Conservation (phyloP, 2,329 filamentous ascomycete genomes). For the Rhinocladiella mackenziei region DNA sequence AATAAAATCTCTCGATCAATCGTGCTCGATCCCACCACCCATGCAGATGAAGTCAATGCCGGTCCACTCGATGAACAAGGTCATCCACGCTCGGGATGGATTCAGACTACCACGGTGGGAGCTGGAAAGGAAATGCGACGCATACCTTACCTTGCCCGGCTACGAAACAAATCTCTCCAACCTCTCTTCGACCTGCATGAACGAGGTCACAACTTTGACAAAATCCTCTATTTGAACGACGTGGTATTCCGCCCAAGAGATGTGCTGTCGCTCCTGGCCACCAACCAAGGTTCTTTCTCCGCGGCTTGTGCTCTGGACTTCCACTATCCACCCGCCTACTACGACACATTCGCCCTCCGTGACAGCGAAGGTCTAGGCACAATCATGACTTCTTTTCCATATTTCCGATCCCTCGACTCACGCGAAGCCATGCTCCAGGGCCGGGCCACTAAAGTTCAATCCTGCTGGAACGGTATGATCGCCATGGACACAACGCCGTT, state of each 20-base stretch:
- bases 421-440: constrained; percentile 52
- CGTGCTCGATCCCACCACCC: constrained; percentile 56
- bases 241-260: constrained; percentile 50
- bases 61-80: constrained; percentile 41
- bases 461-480: constrained; percentile 65
- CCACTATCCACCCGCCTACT: constrained; percentile 60
- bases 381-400: constrained; percentile 64
- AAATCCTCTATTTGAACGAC: constrained; percentile 56
- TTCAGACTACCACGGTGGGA: constrained; percentile 35
- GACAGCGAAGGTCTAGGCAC: constrained; percentile 62
- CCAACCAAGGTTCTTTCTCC: constrained; percentile 57
- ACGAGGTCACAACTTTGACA: constrained; percentile 53
- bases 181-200: constrained; percentile 51
- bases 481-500: constrained; percentile 52
- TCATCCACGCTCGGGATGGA: constrained; percentile 53
- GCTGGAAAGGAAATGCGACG: constrained; percentile 56
- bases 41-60: constrained; percentile 52
- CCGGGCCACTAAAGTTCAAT: constrained; percentile 55
- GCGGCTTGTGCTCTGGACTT: constrained; percentile 70
- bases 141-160: constrained; percentile 63
- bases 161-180: constrained; percentile 62
- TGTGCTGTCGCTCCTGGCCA: constrained; percentile 55
- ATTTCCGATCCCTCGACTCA: constrained; percentile 51
- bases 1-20: constrained; percentile 53
- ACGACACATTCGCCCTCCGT: constrained; percentile 69